phyloP scores from a whole-genome alignment of 495 filamentous ascomycete species.

The Neurospora discreta region DNA sequence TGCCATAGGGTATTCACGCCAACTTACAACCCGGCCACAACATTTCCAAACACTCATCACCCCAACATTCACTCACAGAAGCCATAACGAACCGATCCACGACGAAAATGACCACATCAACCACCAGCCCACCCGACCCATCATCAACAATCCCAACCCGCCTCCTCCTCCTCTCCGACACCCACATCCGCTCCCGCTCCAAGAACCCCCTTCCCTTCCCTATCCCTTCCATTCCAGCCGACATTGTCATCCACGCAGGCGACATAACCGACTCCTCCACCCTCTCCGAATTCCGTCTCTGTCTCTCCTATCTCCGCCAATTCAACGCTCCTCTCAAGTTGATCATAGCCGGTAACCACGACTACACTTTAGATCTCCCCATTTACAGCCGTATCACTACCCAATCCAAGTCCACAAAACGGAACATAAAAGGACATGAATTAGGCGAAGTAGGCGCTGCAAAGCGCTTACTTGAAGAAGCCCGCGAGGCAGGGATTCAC shows the following conservation, averaged over 20 bases:
- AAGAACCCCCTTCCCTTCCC: conserved; percentile 4
- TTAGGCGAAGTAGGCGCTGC: conserved; percentile 3
- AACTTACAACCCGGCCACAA: background rate
- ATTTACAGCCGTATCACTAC: background rate
- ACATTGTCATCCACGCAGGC: conserved; percentile 64
- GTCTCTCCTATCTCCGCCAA: conserved; percentile 42
- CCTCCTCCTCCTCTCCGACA: conserved; percentile 54
- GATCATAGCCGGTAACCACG: conserved; percentile 75
- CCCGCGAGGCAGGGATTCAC: conserved; percentile 38
- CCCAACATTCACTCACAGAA: background rate
- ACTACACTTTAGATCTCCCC: conserved; percentile 54
- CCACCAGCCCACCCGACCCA: background rate
- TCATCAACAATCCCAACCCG: conserved; percentile 14
- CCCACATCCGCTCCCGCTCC: conserved; percentile 31
- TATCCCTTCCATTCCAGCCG: conserved; percentile 3
- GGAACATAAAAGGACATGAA: background rate
- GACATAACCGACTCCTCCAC: conserved; percentile 59
- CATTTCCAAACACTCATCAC: background rate
- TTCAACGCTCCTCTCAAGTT: conserved; percentile 63
- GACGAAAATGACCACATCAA: background rate
- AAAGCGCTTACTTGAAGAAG: conserved; percentile 17
- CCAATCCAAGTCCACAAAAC: background rate
- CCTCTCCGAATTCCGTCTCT: conserved; percentile 38
- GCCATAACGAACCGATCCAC: background rate
- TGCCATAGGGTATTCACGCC: no score